These are phyloP conservation scores for Aspergillus latus DNA, from an alignment of 2,329 filamentous ascomycete species.

Conservation along the genomic window DNA sequence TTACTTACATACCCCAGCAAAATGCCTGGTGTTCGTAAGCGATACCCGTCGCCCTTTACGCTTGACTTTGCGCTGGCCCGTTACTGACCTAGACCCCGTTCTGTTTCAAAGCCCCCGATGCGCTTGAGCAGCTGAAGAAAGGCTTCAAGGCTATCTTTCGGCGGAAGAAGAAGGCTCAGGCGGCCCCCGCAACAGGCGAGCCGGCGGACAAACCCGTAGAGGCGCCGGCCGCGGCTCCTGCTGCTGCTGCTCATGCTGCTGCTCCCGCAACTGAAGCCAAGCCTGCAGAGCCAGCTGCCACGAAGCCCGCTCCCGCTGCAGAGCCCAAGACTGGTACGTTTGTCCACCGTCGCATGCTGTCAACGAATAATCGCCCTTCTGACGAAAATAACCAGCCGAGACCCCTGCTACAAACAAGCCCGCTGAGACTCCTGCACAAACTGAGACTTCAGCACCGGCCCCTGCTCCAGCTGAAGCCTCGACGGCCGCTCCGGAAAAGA, in stretches of 20 bases:
- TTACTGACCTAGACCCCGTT: background rate
- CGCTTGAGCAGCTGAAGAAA: constrained; percentile 35
- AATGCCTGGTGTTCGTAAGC: constrained; percentile 40
- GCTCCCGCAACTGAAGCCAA: constrained; percentile 14
- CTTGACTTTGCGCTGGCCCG: background rate
- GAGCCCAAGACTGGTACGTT: constrained; percentile 21
- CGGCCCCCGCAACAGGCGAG: constrained; percentile 15
- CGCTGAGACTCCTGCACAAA: constrained; percentile 10
- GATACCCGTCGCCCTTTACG: background rate
- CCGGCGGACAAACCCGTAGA: constrained; percentile 17
- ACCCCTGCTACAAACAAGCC: constrained; percentile 14
- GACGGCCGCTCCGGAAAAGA: constrained; percentile 1
- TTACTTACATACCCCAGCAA: constrained; percentile 13
- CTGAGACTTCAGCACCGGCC: background rate
- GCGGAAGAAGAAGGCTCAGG: constrained; percentile 30
- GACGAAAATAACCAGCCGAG: constrained; percentile 2
- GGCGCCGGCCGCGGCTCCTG: background rate
- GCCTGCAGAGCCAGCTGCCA: constrained; percentile 11
- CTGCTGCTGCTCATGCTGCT: constrained; percentile 4
- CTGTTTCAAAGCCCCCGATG: constrained; percentile 28
- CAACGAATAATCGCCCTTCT: background rate
- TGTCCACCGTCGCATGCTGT: background rate
- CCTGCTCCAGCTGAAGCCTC: constrained; percentile 9
- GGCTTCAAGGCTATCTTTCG: constrained; percentile 34
- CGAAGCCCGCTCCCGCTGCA: constrained; percentile 15